These are phyloP conservation scores for Lepidium aucheri DNA, from an alignment of 345 rosid genomes.

Conservation along the genomic window DNA sequence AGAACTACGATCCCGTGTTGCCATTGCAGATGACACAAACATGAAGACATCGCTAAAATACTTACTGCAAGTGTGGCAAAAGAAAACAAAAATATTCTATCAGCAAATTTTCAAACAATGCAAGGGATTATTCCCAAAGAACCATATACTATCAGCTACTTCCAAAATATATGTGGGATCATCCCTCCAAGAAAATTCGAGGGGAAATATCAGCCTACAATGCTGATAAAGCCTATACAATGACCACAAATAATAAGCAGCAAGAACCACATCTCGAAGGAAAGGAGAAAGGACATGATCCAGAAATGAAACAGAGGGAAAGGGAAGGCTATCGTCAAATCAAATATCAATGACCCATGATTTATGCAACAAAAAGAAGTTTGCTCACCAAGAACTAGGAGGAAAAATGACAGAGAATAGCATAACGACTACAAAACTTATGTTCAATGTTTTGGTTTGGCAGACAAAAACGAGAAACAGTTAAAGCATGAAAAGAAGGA, in stretches of 20 bases:
- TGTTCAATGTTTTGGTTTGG: background rate
- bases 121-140: background rate
- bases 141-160: background rate
- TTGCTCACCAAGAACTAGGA: conserved; percentile 6
- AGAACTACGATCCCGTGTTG: conserved; percentile 82
- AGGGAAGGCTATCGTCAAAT: background rate
- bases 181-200: conserved; percentile 2
- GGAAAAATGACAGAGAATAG: background rate
- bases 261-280: conserved; percentile 6
- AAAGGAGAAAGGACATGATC: background rate
- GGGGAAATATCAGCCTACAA: background rate
- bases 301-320: background rate
- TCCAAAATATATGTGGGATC: background rate
- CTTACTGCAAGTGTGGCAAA: conserved; percentile 52
- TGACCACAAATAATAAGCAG: conserved; percentile 5
- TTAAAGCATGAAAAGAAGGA: conserved; percentile 24
- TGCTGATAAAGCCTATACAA: background rate
- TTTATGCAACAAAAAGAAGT: conserved; percentile 7
- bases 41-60: conserved; percentile 77
- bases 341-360: background rate
- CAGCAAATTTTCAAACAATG: conserved; percentile 8
- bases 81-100: background rate
- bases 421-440: background rate
- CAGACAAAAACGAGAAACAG: background rate
- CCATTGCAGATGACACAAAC: conserved; percentile 86